Evolutionary conservation across 2,329 filamentous ascomycete species (phyloP).

Genomic region (Trichoderma atrobrunneum): DNA sequence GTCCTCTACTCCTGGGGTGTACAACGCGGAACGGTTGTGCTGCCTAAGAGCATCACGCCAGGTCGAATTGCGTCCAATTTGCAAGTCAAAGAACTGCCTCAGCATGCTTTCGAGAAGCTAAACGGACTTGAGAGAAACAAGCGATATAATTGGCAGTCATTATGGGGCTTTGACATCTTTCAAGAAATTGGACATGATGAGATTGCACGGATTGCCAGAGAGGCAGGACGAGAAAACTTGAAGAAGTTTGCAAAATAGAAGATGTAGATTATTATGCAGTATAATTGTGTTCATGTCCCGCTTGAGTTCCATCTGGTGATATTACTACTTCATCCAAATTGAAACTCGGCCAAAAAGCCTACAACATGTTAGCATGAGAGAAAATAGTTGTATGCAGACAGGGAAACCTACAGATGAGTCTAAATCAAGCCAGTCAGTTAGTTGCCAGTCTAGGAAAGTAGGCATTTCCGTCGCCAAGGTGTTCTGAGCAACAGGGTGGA

Average conservation of each 20-base stretch:
- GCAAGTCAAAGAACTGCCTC: background rate
- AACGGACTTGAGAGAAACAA: background rate
- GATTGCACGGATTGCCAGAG: background rate
- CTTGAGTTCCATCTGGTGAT: background rate
- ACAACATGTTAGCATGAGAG: background rate
- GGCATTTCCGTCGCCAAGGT: background rate
- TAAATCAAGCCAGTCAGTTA: constrained; percentile 32
- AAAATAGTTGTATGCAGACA: background rate
- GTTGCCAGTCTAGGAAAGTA: constrained; percentile 26
- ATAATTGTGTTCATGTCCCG: background rate
- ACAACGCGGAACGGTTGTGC: constrained; percentile 76
- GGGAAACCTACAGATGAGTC: constrained; percentile 26
- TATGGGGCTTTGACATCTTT: background rate
- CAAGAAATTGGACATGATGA: background rate
- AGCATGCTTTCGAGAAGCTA: background rate
- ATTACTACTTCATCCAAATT: background rate
- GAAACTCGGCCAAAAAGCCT: constrained; percentile 10
- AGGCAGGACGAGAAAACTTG: background rate
- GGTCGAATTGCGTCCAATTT: constrained; percentile 74
- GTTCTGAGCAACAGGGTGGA: background rate
- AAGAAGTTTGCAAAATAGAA: background rate
- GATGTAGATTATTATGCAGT: background rate
- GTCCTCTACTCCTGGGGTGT: constrained; percentile 77
- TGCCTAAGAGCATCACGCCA: constrained; percentile 78
- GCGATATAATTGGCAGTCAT: background rate